Evolutionary conservation across 805 yeast species (phyloP), one percentile per base, ranked within the genome.

Genomic region (Saccharomycopsis sp.): DNA sequence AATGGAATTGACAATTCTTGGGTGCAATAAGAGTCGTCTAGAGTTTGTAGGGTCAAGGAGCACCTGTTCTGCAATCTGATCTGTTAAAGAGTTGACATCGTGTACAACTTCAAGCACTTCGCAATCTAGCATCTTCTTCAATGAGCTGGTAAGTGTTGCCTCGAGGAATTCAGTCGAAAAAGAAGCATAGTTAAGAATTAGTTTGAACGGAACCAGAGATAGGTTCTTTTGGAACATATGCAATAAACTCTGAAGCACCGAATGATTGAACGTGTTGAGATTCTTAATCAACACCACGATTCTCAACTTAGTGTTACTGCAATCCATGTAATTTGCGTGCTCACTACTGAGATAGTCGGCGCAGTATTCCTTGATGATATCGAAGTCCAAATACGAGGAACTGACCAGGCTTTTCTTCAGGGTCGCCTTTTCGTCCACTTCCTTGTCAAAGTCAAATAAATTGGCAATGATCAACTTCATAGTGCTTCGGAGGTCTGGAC

Each of bases 231-330:
- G 62, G 5, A 58, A 7, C 24, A 56, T 52, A 3, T 35, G 25
- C 12, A 61, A 20, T 3, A 58, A 17, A 50, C 38, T 56, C 3
- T 17, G 29, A 2, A 61, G 23, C 9, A 56, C 49, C n/a, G 24
- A 19, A 24, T 53, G 57, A 35, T 41, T 56, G 29, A 60, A 60
- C 19, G 61, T 52, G 47, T 56, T 58, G 3, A 60, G 14, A 49
- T 60, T 60, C 47, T 56, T 53, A n/a, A 60, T 51, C 3, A 60
- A 15, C 2, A 58, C 23, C 23, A 58, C 61, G 20, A 60, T 44
- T n/a, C 58, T 23, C 12, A 59, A 24, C 19, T 57, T 41, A 7
- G 60, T 58, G 12, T 14, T 54, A 35, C 41, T 35, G 14, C 14
- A 8, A 35, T 35, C 41, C 8, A 35, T 35, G 14, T 9, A 35